A percentile compares a stretch with the other conserved stretches of the same genome.
These are phyloP conservation scores for Dictyostelium brefeldianum DNA, from an alignment of 78 protist species.

Conservation along the genomic window DNA sequence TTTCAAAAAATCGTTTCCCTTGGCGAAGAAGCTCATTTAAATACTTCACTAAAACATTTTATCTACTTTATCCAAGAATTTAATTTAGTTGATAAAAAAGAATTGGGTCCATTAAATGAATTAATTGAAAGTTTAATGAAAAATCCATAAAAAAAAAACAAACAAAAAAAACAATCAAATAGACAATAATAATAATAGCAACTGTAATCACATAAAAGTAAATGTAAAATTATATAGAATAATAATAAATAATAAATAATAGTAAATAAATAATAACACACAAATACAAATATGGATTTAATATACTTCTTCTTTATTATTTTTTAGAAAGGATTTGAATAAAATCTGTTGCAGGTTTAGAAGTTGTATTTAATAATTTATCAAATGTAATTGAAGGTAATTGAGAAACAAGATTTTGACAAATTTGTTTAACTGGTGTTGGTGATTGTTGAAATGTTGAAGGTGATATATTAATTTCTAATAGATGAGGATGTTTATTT, in stretches of 20 bases:
- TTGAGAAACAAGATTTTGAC: not conserved
- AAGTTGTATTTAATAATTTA: not conserved
- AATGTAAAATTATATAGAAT: slow-evolving; percentile 2
- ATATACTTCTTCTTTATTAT: not conserved
- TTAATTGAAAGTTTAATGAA: slow-evolving; percentile 74
- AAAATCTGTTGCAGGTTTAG: not conserved
- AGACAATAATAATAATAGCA: not conserved
- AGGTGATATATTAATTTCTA: slow-evolving; percentile 66
- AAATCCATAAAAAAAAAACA: not conserved
- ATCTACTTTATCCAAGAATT: slow-evolving; percentile 90
- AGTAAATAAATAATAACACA: not conserved
- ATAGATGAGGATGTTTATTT: slow-evolving; percentile 1
- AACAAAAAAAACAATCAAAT: not conserved
- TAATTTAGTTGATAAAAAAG: slow-evolving; percentile 89
- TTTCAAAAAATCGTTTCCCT: slow-evolving; percentile 85
- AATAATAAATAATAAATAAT: not conserved
- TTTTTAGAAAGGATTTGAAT: not conserved
- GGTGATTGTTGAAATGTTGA: slow-evolving; percentile 25
- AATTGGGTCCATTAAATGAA: slow-evolving; percentile 88
- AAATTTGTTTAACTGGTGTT: not conserved
- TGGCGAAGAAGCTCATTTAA: slow-evolving; percentile 95
- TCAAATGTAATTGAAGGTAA: slow-evolving; percentile 5
- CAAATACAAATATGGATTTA: not conserved
- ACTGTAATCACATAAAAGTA: not conserved
- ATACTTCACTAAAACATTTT: slow-evolving; percentile 91